phyloP scores from a whole-genome alignment of 129 eudicot species.

The Pittosporum tobira region DNA sequence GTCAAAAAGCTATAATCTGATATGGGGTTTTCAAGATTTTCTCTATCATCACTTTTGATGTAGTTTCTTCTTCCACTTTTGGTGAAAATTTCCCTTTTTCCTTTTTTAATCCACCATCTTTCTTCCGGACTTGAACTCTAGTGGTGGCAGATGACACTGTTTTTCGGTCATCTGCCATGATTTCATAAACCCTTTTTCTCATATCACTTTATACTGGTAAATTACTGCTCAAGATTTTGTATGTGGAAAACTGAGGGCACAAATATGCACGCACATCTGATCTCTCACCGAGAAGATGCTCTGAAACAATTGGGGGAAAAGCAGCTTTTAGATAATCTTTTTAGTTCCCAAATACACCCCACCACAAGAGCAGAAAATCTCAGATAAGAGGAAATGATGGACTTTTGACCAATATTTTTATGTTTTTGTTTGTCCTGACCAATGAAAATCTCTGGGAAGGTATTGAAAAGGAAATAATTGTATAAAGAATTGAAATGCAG shows the following conservation, averaged over 20 bases:
- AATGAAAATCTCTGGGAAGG: slow-evolving; percentile 16
- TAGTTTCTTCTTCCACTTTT: slow-evolving; percentile 14
- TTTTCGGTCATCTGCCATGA: slow-evolving; percentile 13
- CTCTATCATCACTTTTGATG: slow-evolving; percentile 1
- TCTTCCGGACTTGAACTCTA: slow-evolving; percentile 2
- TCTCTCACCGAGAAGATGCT: slow-evolving; percentile 27
- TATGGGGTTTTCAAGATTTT: slow-evolving; percentile 8
- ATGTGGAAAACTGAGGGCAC: slow-evolving; percentile 16
- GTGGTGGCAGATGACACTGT: slow-evolving; percentile 25
- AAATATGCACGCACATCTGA: not conserved
- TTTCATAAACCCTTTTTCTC: not conserved
- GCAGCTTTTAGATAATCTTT: slow-evolving; percentile 39
- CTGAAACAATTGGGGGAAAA: slow-evolving; percentile 18
- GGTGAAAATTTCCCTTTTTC: slow-evolving; percentile 17
- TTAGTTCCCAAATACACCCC: slow-evolving; percentile 35
- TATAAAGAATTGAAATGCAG: slow-evolving; percentile 17
- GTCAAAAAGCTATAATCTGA: slow-evolving; percentile 26
- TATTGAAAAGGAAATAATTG: slow-evolving; percentile 19
- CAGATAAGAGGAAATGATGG: slow-evolving; percentile 34
- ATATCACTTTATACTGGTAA: not conserved
- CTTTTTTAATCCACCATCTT: slow-evolving; percentile 1
- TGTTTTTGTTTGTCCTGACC: slow-evolving; percentile 12
- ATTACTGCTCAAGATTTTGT: slow-evolving; percentile 6
- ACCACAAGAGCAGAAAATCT: slow-evolving; percentile 39
- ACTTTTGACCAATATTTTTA: slow-evolving; percentile 17